phyloP scores from a whole-genome alignment of 139 green algal genomes.

The Gonium pectorale region DNA sequence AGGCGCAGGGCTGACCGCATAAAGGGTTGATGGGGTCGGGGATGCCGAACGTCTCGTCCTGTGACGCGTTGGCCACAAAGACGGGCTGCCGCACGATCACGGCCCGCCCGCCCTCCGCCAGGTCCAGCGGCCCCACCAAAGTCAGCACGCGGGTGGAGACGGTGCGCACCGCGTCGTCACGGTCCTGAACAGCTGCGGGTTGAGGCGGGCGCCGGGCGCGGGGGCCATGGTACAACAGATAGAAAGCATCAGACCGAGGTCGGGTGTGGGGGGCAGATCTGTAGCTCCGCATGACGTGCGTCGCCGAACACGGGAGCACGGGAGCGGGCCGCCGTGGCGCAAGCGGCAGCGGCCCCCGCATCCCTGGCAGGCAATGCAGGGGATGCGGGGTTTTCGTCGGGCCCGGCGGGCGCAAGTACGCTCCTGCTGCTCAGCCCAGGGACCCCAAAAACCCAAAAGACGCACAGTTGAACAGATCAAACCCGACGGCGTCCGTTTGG shows the following conservation, averaged over 20 bases:
- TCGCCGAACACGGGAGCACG: too few species aligned
- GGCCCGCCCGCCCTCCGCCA: slow-evolving; percentile 15
- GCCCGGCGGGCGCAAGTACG: too few species aligned
- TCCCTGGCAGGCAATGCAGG: too few species aligned
- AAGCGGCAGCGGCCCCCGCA: too few species aligned
- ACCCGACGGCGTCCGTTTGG: background rate
- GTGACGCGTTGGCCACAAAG: background rate
- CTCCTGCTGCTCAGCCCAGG: background rate
- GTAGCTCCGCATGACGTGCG: too few species aligned
- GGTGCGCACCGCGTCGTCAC: background rate
- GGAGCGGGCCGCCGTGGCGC: too few species aligned
- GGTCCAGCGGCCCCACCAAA: background rate
- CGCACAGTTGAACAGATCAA: slow-evolving; percentile 17
- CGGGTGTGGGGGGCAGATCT: too few species aligned
- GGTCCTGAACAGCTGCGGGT: background rate
- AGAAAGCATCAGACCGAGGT: too few species aligned
- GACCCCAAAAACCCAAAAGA: background rate
- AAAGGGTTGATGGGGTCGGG: background rate
- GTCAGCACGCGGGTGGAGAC: background rate
- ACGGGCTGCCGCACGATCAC: slow-evolving; percentile 18
- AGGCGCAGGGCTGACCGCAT: background rate
- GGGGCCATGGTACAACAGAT: too few species aligned
- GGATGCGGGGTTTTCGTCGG: background rate
- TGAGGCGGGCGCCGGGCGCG: too few species aligned
- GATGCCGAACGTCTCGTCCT: slow-evolving; percentile 6